Evolutionary conservation across 371 early-diverging fungal species (phyloP), one percentile per base, ranked within the genome.

Genomic region (Zychaea mexicana): DNA sequence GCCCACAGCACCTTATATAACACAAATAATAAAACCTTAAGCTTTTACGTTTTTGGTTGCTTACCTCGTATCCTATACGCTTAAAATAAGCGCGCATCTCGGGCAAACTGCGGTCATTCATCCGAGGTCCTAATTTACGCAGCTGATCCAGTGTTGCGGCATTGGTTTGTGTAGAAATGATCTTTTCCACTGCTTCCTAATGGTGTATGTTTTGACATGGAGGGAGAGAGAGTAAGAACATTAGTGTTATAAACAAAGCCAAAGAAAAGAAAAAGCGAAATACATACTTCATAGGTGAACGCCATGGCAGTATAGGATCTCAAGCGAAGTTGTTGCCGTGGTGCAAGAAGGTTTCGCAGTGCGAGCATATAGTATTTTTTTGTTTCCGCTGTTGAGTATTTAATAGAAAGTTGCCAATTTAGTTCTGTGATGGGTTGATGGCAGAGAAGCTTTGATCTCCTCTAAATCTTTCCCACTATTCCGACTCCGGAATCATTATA

Each of bases 111-210:
- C 73, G 64, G 32, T 83, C 77, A 80, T 93, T 94, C 70, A 91
- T 76, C 33, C 76, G 68, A 26, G 88, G 87, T 27, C 93, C 92
- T 27, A 90, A 79, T 57, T 88, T 88, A 30, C 88, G 79, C 22
- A 96, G 71, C 53, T 83, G 77, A 52, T 92, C 89, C 10, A 96
- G 77, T 12, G 88, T 72, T n/a, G 90, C 79, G 52, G 92, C 89
- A 79, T 94, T 95, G 32, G 91, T 89, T 73, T 95, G 94, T 39
- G 93, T 78, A 26, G 83, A 73, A 76, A 93, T 94, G 55, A 97
- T 81, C 70, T 85, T 79, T 15, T 85, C 74, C 52, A 95, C 85
- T 10, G 95, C 94, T 45, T 85, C 76, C 93, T 93, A 28, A 57
- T 99, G 90, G 27, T 7, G n/a, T 28, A 5, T 32, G 21, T 58